Evolutionary conservation across 1,284 basidiomycete genomes (phyloP), one percentile per base, ranked within the genome.

Genomic region (Naganishia albida): DNA sequence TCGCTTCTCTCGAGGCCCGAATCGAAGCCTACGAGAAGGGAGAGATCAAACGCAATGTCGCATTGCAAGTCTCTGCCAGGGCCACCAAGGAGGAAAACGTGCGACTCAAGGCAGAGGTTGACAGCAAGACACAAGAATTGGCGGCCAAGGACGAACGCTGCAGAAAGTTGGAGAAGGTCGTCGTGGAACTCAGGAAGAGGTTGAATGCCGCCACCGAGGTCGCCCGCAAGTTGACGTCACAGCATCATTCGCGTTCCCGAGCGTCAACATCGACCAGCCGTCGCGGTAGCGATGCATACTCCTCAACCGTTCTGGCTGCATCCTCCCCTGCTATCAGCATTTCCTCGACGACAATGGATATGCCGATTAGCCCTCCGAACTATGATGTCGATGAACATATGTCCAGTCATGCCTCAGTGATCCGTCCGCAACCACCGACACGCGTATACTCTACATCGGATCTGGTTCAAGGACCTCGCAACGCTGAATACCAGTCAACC

Each of bases 1-100:
- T 94, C 48, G 85, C 87, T n/a, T 91, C 93, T 62, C 84, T 94
- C 39, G 91, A 94, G 79, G 89, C 90, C 67, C 88, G 91, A 51
- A 82, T 94, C 56, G 86, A 90, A 69, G 85, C 86, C 44, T 93
- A 92, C 72, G 91, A 94, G 76, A 89, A 91, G 71, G 90, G 91
- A 44, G 91, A 93, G 76, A 88, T 93, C 53, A 89, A 93, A 76
- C 87, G 90, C 59, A 93, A 90, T 73, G 86, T 93, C 55, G 88
- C 89, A 50, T 81, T 94, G 25, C 91, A 93, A 76, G 87, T 85
- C 66, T 86, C 92, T 62, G 90, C 90, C 26, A 89, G 91, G 75
- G 87, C 87, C 28, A 83, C 91, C 66, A 94, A 93, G 80, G 89
- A 91, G 68, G 91, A 94, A 75, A 94, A 94, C 66, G 78, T 78